Base-by-base conservation (phyloP, 495 filamentous ascomycete species). In the Aspergillus hancockii region DNA sequence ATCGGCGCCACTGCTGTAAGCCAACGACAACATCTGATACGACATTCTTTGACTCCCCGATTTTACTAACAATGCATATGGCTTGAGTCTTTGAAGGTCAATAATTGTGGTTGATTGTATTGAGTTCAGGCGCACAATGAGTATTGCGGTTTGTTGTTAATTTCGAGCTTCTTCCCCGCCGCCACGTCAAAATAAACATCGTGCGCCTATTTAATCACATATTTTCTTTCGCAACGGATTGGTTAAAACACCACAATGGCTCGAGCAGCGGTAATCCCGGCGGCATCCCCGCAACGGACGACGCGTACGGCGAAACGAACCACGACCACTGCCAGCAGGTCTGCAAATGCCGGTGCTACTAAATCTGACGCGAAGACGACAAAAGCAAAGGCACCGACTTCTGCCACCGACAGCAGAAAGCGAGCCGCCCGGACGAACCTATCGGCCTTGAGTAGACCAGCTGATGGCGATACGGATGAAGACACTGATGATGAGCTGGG, bases 401-500 rank as follows among this genome's bases (percentile, higher is more conserved):
- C 62, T 8, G 59, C 66, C 0, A 46, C 65, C 8, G 50, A 65
- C 30, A 34, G 51, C 1, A 63, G 60, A 16, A 63, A 61, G 45
- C 47, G 60, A 28, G 55, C 30, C 34, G 55, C 46, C 7, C 54
- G 56, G 5, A 36, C 25, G 23, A 49, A 36, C 8, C 45, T 54
- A 30, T 31, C 53, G 23, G 31, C 57, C 14, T 32, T 54, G n/a
- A 40, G 23, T 19, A 49, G 49, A 31, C 38, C 23, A 12, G 50
- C 49, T 31, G 61, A 68, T 9, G 55, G 54, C 0, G 69, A 70
- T 14, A 59, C 67, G 1, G 75, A 75, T 23, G 75, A 67, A 18
- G 63, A 71, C 21, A 75, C 73, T 16, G 75, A 79, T 30, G 75
- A 79, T 63, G 76, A 79, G 57, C 64, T 79, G 45, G 71, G 64